A percentile compares a stretch with the other conserved stretches of the same genome.
Conservation (phyloP, 179 eudicot genomes). For the Silene vulgaris region DNA sequence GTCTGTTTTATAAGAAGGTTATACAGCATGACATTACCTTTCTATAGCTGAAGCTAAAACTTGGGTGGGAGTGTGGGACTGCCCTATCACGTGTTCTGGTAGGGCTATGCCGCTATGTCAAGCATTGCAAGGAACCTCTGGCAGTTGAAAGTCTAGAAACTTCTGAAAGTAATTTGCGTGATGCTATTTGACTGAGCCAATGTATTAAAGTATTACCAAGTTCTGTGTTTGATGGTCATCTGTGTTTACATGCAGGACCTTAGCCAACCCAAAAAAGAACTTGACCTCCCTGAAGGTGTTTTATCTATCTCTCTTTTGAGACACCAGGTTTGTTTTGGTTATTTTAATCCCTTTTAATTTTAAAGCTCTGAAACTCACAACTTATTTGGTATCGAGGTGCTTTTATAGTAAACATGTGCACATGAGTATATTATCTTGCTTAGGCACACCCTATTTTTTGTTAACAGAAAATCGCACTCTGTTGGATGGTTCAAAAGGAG, state of each 20-base stretch:
- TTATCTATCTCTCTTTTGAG: constrained; percentile 81
- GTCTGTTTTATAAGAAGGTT: not conserved
- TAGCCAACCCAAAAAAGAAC: constrained; percentile 66
- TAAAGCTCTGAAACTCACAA: not conserved
- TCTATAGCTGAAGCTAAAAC: not conserved
- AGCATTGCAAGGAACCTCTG: too few relatives aligned
- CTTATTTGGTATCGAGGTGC: not conserved
- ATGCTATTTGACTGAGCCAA: not conserved
- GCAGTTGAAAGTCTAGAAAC: not conserved
- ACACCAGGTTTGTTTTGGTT: constrained; percentile 66
- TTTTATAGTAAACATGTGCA: not conserved
- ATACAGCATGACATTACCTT: not conserved
- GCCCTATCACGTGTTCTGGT: not conserved
- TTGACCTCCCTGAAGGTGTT: constrained; percentile 59
- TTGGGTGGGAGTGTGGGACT: not conserved
- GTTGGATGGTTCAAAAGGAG: constrained; percentile 97
- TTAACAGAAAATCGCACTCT: constrained; percentile 80
- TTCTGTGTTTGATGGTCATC: constrained; percentile 16
- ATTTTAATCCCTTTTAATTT: constrained; percentile 10
- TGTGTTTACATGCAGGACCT: constrained; percentile 65
- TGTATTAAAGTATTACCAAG: not conserved
- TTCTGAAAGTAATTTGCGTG: not conserved
- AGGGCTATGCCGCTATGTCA: too few relatives aligned
- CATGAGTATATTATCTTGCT: constrained; percentile 14
- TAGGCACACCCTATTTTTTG: constrained; percentile 12